Conservation (phyloP, 2,329 filamentous ascomycete species). For the Neophaeococcomyces aloes region DNA sequence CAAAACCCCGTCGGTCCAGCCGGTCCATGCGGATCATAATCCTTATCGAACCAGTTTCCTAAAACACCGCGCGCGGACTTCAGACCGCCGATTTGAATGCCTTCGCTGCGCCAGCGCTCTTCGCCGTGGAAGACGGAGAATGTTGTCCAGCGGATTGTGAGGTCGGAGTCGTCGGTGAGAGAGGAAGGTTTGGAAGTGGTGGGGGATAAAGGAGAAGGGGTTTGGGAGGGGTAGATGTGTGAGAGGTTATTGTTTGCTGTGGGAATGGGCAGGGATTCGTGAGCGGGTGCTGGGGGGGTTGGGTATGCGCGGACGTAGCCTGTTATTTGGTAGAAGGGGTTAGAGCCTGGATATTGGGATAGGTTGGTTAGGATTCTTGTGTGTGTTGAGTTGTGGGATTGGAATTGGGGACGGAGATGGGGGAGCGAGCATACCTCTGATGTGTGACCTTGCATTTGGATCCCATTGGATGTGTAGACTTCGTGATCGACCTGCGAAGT, state of each 20-base stretch:
- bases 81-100: slow-evolving; percentile 61
- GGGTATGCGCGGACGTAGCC: slow-evolving; percentile 6
- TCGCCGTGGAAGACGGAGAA: slow-evolving; percentile 55
- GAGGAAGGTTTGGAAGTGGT: slow-evolving; percentile 38
- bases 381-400: not conserved
- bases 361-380: not conserved
- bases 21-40: slow-evolving; percentile 58
- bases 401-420: not conserved
- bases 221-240: slow-evolving; percentile 48
- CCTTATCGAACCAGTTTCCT: slow-evolving; percentile 71
- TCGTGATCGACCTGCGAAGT: slow-evolving; percentile 54
- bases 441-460: slow-evolving; percentile 55
- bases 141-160: slow-evolving; percentile 64
- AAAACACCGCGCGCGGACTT: slow-evolving; percentile 56
- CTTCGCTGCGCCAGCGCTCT: slow-evolving; percentile 66
- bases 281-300: not conserved
- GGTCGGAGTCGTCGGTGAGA: slow-evolving; percentile 45
- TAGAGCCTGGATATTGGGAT: slow-evolving; percentile 4
- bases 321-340: slow-evolving; percentile 7
- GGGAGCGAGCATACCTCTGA: slow-evolving; percentile 43
- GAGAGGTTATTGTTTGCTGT: too few species aligned
- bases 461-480: slow-evolving; percentile 56
- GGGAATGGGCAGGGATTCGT: not conserved
- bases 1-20: slow-evolving; percentile 67
- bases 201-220: slow-evolving; percentile 34